These are phyloP conservation scores for Thielaviopsis ethacetica DNA, from an alignment of 2,329 filamentous ascomycete genomes.

Conservation along the genomic window DNA sequence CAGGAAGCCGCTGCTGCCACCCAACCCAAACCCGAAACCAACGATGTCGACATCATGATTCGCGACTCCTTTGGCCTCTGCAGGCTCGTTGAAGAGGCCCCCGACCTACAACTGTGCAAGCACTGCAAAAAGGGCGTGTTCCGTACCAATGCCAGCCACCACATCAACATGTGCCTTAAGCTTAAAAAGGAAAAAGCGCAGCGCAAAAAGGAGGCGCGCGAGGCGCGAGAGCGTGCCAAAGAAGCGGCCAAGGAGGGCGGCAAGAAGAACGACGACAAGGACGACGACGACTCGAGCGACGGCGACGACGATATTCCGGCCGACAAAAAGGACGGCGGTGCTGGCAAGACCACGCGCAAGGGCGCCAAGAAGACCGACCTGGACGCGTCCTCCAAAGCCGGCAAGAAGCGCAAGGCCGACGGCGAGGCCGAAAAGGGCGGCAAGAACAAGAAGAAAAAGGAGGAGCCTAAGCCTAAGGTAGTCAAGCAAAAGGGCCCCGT, in stretches of 20 bases:
- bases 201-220: slow-evolving; percentile 58
- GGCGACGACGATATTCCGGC: slow-evolving; percentile 26
- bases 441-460: slow-evolving; percentile 89
- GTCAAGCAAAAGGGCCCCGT: slow-evolving; percentile 81
- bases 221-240: slow-evolving; percentile 50
- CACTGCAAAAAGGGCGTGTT: slow-evolving; percentile 85
- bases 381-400: slow-evolving; percentile 42
- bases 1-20: slow-evolving; percentile 26
- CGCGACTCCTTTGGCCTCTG: slow-evolving; percentile 69
- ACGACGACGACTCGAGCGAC: slow-evolving; percentile 32
- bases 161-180: slow-evolving; percentile 70
- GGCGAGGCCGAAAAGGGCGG: slow-evolving; percentile 64
- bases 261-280: slow-evolving; percentile 33
- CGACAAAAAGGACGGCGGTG: slow-evolving; percentile 26
- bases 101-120: slow-evolving; percentile 74
- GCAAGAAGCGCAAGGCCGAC: slow-evolving; percentile 67
- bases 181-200: slow-evolving; percentile 72
- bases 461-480: slow-evolving; percentile 69
- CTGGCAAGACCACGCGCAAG: slow-evolving; percentile 39
- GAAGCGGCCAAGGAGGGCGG: slow-evolving; percentile 41
- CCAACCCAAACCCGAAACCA: slow-evolving; percentile 40
- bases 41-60: slow-evolving; percentile 57
- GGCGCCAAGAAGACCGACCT: slow-evolving; percentile 47
- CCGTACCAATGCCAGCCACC: slow-evolving; percentile 55
- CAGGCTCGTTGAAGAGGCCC: slow-evolving; percentile 61